Conservation (phyloP, 306 rosid genomes). For the Cucurbita pepo region DNA sequence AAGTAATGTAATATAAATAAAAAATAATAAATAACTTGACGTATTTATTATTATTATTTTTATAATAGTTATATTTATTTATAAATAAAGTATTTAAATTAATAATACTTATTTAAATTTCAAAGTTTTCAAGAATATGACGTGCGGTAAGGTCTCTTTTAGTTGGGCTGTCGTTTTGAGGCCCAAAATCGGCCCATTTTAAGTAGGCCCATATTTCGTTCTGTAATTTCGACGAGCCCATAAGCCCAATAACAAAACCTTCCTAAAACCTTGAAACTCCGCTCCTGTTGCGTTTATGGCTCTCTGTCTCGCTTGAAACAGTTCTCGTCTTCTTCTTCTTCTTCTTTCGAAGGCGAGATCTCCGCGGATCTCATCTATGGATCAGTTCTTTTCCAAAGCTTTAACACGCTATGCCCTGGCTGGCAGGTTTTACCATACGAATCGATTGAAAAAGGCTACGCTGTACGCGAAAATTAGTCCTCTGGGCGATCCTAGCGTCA, state of each 20-base stretch:
- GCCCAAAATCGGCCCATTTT: not conserved
- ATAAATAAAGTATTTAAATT: too few relatives aligned
- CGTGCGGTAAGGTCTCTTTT: too few relatives aligned
- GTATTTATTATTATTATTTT: too few relatives aligned
- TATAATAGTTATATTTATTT: too few relatives aligned
- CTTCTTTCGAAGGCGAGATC: not conserved
- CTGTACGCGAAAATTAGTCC: slow-evolving; percentile 62
- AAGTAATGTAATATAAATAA: too few relatives aligned
- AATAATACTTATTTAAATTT: too few relatives aligned
- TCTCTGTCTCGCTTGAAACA: too few relatives aligned
- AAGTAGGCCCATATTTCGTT: not conserved
- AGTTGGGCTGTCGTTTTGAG: not conserved
- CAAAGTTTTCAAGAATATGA: too few relatives aligned
- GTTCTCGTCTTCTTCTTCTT: not conserved
- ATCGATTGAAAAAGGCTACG: slow-evolving; percentile 31
- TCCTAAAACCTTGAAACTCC: not conserved
- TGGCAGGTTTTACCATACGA: slow-evolving; percentile 48
- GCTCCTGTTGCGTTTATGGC: not conserved
- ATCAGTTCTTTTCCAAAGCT: slow-evolving; percentile 21
- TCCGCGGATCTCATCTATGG: slow-evolving; percentile 22
- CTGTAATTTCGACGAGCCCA: not conserved
- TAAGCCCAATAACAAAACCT: not conserved
- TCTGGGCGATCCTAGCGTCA: slow-evolving; percentile 34
- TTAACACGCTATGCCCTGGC: slow-evolving; percentile 12
- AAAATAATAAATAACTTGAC: too few relatives aligned